phyloP scores from a whole-genome alignment of 805 yeast species.

The Saturnispora zaruensis region DNA sequence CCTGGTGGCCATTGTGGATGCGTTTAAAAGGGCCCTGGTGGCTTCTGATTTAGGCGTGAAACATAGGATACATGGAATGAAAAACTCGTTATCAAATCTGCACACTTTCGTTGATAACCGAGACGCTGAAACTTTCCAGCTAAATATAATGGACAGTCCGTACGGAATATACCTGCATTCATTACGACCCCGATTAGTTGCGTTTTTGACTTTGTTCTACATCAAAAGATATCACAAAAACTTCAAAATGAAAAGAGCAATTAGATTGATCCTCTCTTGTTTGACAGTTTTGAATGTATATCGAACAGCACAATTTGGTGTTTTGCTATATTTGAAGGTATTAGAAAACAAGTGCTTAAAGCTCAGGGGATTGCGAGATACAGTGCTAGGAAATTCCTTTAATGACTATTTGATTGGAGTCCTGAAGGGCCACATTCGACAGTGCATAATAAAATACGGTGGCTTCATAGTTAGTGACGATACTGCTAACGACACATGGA shows the following conservation, averaged over 20 bases:
- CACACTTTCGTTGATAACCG: background rate
- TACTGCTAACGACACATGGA: background rate
- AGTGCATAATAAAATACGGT: slow-evolving; percentile 3
- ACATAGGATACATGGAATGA: background rate
- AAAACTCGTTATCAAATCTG: background rate
- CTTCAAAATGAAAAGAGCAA: background rate
- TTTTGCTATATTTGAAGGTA: slow-evolving; percentile 2
- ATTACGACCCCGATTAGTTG: background rate
- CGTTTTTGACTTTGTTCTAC: background rate
- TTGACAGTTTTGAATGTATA: background rate
- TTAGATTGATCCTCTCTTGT: background rate
- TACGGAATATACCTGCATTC: slow-evolving; percentile 1
- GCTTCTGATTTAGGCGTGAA: background rate
- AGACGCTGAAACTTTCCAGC: background rate
- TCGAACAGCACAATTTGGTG: background rate
- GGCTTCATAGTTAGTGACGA: background rate
- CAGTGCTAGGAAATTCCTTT: background rate
- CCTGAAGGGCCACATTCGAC: slow-evolving; percentile 2
- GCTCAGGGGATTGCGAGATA: background rate
- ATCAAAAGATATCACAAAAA: background rate
- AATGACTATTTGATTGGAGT: slow-evolving; percentile 2
- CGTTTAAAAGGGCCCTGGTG: background rate
- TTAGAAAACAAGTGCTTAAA: slow-evolving; percentile 1
- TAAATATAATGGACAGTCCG: slow-evolving; percentile 3
- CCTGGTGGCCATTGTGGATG: background rate